phyloP scores from a whole-genome alignment of 2,329 filamentous ascomycete species.

The Periglandula ipomoeae region DNA sequence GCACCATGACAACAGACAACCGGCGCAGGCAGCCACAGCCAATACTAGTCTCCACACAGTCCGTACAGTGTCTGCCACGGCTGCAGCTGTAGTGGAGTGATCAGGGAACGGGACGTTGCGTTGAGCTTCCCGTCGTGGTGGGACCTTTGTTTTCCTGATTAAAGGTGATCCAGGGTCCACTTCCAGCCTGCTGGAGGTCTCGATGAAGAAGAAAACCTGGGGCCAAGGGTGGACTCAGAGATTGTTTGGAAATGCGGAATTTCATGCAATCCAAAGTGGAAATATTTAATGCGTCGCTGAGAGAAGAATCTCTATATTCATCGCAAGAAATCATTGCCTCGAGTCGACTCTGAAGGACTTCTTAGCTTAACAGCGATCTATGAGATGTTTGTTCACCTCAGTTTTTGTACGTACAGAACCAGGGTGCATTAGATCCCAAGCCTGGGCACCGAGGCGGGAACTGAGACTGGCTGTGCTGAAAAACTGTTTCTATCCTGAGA shows the following conservation, averaged over 20 bases:
- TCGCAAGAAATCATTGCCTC: no score
- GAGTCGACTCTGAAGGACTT: no score
- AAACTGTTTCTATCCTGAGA: no score
- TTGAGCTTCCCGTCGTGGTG: constrained; percentile 2
- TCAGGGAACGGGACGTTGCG: constrained; percentile 6
- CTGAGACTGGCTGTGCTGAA: no score
- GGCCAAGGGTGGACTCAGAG: not conserved
- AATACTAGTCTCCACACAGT: not conserved
- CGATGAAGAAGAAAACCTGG: not conserved
- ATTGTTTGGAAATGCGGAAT: not conserved
- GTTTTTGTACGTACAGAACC: no score
- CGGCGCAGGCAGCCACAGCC: no score
- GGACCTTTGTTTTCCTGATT: not conserved
- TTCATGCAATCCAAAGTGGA: not conserved
- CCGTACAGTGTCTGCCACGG: constrained; percentile 1
- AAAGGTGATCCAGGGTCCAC: constrained; percentile 1
- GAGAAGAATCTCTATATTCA: no score
- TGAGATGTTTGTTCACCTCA: no score
- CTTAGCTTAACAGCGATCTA: no score
- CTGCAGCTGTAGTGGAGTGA: not conserved
- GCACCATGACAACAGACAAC: not conserved
- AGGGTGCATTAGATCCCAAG: no score
- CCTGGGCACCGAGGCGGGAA: no score
- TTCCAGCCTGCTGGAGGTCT: not conserved
- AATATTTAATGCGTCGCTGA: not conserved